These are phyloP conservation scores for Diospyros kaki DNA, from an alignment of 148 eudicot species.

Conservation along the genomic window DNA sequence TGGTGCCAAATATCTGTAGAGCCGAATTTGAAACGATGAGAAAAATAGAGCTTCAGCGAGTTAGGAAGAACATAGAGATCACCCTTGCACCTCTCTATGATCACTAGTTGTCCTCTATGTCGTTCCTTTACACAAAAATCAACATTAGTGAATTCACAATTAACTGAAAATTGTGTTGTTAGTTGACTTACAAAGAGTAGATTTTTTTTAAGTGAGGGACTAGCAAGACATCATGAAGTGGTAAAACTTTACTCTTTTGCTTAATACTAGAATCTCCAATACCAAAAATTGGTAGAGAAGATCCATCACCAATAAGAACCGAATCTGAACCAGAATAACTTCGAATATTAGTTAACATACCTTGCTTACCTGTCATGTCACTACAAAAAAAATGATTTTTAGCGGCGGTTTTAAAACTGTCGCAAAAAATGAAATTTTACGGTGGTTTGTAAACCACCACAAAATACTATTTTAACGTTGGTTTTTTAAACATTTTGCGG, in stretches of 20 bases:
- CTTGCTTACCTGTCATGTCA: slow-evolving; percentile 13
- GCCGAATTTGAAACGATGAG: too few species aligned
- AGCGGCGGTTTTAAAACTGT: too few species aligned
- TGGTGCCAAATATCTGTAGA: too few species aligned
- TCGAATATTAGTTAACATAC: too few species aligned
- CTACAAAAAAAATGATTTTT: too few species aligned
- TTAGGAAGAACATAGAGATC: neutral
- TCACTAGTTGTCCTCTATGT: neutral
- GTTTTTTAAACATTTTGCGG: too few species aligned
- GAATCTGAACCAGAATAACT: neutral
- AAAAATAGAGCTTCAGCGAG: neutral
- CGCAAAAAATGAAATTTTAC: too few species aligned
- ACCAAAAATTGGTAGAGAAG: neutral
- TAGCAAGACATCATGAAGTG: neutral
- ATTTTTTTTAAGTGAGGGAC: neutral
- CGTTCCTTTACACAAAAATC: neutral
- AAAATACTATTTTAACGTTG: too few species aligned
- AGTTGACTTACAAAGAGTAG: neutral
- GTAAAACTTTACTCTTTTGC: neutral
- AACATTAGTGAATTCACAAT: too few species aligned
- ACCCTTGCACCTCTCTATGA: neutral
- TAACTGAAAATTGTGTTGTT: neutral
- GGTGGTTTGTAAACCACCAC: too few species aligned
- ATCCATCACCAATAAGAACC: neutral
- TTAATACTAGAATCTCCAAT: neutral